Evolutionary conservation across 768 basidiomycete species (phyloP).

Genomic region (Boletellus emodensis): DNA sequence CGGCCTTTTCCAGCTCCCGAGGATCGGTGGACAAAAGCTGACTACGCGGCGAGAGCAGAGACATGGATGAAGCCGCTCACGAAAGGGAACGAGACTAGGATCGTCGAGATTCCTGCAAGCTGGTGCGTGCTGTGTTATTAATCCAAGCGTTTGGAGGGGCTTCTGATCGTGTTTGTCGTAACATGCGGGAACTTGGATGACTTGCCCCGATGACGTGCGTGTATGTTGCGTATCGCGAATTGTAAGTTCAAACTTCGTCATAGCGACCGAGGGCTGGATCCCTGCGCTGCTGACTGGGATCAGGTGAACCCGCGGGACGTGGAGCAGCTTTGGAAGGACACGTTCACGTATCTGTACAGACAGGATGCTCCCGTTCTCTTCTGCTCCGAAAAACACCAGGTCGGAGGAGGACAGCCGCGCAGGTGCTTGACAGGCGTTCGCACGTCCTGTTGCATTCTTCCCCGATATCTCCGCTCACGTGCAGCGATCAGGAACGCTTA

Average conservation of each 20-base stretch:
- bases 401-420: too few relatives aligned
- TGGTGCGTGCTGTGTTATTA: conserved; percentile 41
- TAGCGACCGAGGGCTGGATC: too few relatives aligned
- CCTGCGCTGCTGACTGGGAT: neutral
- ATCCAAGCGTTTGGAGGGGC: neutral
- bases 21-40: too few relatives aligned
- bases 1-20: too few relatives aligned
- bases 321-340: too few relatives aligned
- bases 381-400: too few relatives aligned
- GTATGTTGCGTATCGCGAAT: too few relatives aligned
- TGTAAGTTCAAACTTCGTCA: too few relatives aligned
- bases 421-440: too few relatives aligned
- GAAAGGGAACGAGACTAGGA: conserved; percentile 59
- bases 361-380: conserved; percentile 16
- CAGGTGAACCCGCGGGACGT: conserved; percentile 64
- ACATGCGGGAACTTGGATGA: conserved; percentile 62
- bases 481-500: too few relatives aligned
- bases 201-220: conserved; percentile 60
- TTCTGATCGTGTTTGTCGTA: neutral
- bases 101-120: conserved; percentile 64
- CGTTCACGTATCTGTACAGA: conserved; percentile 66
- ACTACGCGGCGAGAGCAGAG: conserved; percentile 53
- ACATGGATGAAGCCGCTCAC: conserved; percentile 74
- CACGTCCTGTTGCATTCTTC: too few relatives aligned
- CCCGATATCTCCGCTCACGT: too few relatives aligned